Percentiles rank a stretch among this genome's conserved stretches.
phyloP scores from a whole-genome alignment of 2,329 filamentous ascomycete genomes.

The Cladosporium oxysporum region DNA sequence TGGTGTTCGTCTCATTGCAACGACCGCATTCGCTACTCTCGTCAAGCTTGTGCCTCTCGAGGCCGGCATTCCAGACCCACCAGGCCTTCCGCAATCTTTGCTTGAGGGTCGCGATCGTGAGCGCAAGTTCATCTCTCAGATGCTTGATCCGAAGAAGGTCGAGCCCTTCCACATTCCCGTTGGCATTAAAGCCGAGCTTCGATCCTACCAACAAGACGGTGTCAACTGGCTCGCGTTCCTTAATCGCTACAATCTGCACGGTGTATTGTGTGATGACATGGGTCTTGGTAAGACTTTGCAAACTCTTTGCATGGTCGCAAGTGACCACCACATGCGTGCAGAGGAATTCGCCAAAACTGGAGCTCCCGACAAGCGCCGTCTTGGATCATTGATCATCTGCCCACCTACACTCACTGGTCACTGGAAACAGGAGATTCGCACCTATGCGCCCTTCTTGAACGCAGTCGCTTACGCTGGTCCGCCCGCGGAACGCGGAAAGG shows the following conservation, averaged over 20 bases:
- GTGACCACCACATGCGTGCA: conserved; percentile 90
- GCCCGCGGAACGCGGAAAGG: conserved; percentile 72
- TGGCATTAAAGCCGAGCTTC: conserved; percentile 92
- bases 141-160: conserved; percentile 95
- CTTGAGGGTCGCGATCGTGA: conserved; percentile 90
- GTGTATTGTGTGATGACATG: conserved; percentile 99
- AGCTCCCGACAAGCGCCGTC: conserved; percentile 71
- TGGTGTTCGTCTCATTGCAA: conserved; percentile 89
- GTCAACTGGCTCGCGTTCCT: conserved; percentile 99
- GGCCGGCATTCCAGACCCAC: conserved; percentile 94
- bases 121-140: conserved; percentile 93
- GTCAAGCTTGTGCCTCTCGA: conserved; percentile 97
- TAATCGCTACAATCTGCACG: conserved; percentile 96
- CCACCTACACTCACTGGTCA: conserved; percentile 95
- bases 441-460: conserved; percentile 90
- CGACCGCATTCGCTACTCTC: conserved; percentile 93
- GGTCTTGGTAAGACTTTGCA: conserved; percentile 96
- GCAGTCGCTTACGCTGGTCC: conserved; percentile 90
- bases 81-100: conserved; percentile 84
- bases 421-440: conserved; percentile 97
- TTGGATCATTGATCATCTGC: conserved; percentile 93
- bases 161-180: conserved; percentile 92
- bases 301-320: conserved; percentile 96
- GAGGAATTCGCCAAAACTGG: conserved; percentile 86
- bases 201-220: conserved; percentile 96